A percentile compares a stretch with the other conserved stretches of the same genome.
Conservation (phyloP, 768 basidiomycete genomes). For the Gyrodon lividus region DNA sequence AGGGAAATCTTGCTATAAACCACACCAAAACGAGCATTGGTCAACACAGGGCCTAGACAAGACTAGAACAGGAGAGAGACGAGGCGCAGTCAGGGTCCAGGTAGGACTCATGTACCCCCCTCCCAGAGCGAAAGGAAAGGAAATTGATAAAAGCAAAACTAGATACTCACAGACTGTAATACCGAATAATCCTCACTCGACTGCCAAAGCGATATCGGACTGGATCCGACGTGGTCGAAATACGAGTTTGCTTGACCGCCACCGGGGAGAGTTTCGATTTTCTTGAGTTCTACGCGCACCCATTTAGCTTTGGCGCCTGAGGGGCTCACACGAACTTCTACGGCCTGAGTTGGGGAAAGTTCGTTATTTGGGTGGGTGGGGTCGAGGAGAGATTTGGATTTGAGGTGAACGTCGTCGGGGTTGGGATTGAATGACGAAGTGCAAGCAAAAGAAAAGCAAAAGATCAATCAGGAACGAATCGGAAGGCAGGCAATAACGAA, state of each 20-base stretch:
- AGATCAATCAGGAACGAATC: background rate
- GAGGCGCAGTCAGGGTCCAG: background rate
- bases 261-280: slow-evolving; percentile 81
- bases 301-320: slow-evolving; percentile 87
- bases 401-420: background rate
- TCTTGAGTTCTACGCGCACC: slow-evolving; percentile 88
- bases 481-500: background rate
- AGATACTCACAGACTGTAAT: slow-evolving; percentile 58
- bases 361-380: slow-evolving; percentile 3
- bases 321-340: slow-evolving; percentile 77
- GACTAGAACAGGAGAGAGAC: background rate
- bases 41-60: background rate
- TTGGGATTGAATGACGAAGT: background rate
- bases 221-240: slow-evolving; percentile 78
- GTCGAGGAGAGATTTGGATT: slow-evolving; percentile 4
- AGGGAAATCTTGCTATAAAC: slow-evolving; percentile 74
- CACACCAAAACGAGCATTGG: slow-evolving; percentile 2
- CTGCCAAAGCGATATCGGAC: slow-evolving; percentile 82
- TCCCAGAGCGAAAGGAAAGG: background rate
- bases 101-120: background rate
- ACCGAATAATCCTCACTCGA: slow-evolving; percentile 71
- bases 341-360: slow-evolving; percentile 47
- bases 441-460: slow-evolving; percentile 5
- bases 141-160: background rate
- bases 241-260: slow-evolving; percentile 69